Percentiles rank a stretch among this genome's conserved stretches.
phyloP scores from a whole-genome alignment of 345 rosid genomes.

The Aurinia saxatilis region DNA sequence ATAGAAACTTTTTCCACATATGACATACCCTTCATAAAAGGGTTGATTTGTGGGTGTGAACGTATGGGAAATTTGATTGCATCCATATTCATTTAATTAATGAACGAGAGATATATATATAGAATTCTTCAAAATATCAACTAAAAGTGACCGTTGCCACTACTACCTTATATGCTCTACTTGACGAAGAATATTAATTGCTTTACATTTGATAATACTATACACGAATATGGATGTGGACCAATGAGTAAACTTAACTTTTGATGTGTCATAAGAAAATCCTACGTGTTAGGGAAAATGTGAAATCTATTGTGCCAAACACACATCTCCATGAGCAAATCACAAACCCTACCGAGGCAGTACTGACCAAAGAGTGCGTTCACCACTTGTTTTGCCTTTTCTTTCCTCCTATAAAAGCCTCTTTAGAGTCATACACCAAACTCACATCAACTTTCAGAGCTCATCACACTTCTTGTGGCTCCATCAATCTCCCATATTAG shows the following conservation, averaged over 20 bases:
- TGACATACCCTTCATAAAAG: too few species aligned
- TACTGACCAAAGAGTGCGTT: conserved; percentile 1
- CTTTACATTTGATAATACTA: conserved; percentile 2
- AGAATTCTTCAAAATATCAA: too few species aligned
- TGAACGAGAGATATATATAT: background rate
- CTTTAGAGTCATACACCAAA: conserved; percentile 2
- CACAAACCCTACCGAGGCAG: background rate
- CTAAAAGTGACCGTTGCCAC: background rate
- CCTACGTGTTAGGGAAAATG: conserved; percentile 13
- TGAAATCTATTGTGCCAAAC: conserved; percentile 3
- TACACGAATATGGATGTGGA: background rate
- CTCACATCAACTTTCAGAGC: background rate
- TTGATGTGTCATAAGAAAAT: conserved; percentile 21
- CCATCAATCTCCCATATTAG: background rate
- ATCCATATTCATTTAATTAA: background rate
- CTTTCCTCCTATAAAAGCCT: conserved; percentile 8
- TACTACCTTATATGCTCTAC: background rate
- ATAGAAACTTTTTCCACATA: too few species aligned
- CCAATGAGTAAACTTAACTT: background rate
- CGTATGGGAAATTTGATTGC: too few species aligned
- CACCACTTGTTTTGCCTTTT: conserved; percentile 3
- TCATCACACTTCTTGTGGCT: background rate
- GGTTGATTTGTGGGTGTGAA: too few species aligned
- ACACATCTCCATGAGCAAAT: conserved; percentile 9
- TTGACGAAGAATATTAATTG: background rate